Evolutionary conservation across 495 filamentous ascomycete species (phyloP).

Genomic region (Parathielavia appendiculata): DNA sequence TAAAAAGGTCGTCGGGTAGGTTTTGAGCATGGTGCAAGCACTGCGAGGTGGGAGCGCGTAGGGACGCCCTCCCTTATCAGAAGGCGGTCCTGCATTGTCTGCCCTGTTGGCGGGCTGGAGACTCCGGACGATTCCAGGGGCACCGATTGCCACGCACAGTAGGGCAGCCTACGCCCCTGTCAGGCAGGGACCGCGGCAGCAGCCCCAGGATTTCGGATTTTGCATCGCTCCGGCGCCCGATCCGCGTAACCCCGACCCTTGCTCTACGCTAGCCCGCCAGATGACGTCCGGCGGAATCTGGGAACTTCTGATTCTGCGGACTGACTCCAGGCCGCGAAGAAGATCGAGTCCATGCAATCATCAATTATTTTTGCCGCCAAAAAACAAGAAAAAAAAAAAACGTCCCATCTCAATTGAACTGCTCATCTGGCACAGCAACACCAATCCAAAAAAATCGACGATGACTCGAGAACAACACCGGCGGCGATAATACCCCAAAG

Average conservation of each 20-base stretch:
- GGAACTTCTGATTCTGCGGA: not conserved
- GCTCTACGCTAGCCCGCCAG: not conserved
- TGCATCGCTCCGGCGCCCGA: slow-evolving; percentile 28
- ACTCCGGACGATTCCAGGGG: not conserved
- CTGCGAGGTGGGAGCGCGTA: slow-evolving; percentile 5
- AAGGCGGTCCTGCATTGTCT: slow-evolving; percentile 9
- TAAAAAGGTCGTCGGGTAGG: slow-evolving; percentile 18
- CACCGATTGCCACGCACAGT: not conserved
- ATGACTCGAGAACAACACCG: not conserved
- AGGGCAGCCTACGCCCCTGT: too few relatives aligned
- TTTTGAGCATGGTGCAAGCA: slow-evolving; percentile 31
- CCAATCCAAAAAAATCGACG: not conserved
- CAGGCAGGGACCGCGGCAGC: not conserved
- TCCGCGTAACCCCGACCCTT: not conserved
- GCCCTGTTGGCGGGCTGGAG: not conserved
- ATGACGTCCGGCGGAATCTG: slow-evolving; percentile 2
- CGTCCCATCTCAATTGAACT: not conserved
- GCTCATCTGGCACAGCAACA: not conserved
- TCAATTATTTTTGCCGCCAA: not conserved
- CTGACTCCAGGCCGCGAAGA: not conserved
- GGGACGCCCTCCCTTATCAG: slow-evolving; percentile 22
- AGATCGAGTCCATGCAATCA: not conserved
- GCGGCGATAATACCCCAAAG: slow-evolving; percentile 10
- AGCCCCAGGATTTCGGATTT: slow-evolving; percentile 20
- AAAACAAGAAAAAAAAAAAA: not conserved